A percentile compares a stretch with the other conserved stretches of the same genome.
phyloP scores from a whole-genome alignment of 345 rosid species.

The Kernera saxatilis region DNA sequence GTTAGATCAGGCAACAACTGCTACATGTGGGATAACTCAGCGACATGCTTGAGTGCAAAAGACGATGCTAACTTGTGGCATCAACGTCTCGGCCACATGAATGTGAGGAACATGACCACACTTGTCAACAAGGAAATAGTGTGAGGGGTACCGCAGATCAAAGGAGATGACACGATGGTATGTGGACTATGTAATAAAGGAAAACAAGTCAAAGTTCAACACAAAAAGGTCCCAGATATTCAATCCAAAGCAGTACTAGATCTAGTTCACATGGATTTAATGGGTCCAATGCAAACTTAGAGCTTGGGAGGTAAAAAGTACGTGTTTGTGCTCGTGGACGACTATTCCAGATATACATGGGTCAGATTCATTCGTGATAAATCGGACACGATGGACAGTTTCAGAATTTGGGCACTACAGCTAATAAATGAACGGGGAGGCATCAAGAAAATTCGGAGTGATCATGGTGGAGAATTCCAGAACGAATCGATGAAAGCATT shows the following conservation, averaged over 20 bases:
- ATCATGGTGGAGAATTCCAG: background rate
- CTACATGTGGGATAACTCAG: background rate
- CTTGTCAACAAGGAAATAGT: background rate
- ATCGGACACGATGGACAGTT: background rate
- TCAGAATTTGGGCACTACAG: background rate
- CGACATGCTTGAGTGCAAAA: background rate
- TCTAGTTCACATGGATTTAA: background rate
- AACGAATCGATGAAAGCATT: background rate
- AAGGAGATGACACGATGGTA: background rate
- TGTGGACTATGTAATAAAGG: background rate
- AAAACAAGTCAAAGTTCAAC: background rate
- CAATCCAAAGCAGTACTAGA: fast-evolving
- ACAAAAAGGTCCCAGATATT: background rate
- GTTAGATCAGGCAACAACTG: background rate
- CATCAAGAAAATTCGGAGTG: background rate
- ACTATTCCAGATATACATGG: background rate
- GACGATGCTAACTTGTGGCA: background rate
- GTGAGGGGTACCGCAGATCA: background rate
- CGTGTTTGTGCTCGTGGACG: background rate
- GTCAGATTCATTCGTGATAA: background rate
- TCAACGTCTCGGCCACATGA: background rate
- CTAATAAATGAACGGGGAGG: background rate
- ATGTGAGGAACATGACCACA: background rate
- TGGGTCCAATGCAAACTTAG: background rate
- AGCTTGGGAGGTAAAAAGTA: background rate